Evolutionary conservation across 305 asterid genomes (phyloP), one percentile per base, ranked within the genome.

Genomic region (Solanum hybrid): DNA sequence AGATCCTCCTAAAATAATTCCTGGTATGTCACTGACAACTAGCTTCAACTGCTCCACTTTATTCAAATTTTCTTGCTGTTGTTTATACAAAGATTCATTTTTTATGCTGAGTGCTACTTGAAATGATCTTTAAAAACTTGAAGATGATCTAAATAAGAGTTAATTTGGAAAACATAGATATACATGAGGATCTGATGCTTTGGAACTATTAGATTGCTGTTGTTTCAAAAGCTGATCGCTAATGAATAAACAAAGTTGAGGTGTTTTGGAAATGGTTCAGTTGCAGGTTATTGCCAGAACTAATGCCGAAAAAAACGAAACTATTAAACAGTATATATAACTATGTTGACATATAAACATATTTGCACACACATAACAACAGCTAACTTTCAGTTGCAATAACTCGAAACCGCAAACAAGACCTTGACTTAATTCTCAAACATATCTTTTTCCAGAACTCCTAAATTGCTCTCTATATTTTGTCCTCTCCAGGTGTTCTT

Each of bases 1-100:
- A 91, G 98, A 97, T 57, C 95, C 97, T 26, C 98, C 98, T 0
- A 95, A 95, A 94, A 92, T 95, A 89, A 95, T 97, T 69, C 99
- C 98, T 86, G 99, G 99, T 97, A 87, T 94, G 95, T 93, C 3
- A 71, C 80, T 90, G 85, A 29, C 20, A 46, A 33, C 40, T 29
- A 26, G 71, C 39, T 39, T 46, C 24, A 82, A 42, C 5, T 28
- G 26, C 71, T 82, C 14, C 26, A 42, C 33, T 28, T 40, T 82
- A 24, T 82, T 82, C 8, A 29, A 6, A 11, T 28, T 84, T 84
- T 11, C 11, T 51, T 29, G 74, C 11, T 16, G 75, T 29, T 83
- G 40, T 84, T 46, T 81, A 18, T 46, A 83, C n/a, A 57, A 31
- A 51, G 46, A 33, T 57, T 57, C 88, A 33, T 11, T 85, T 31